Evolutionary conservation across 2,329 filamentous ascomycete genomes (phyloP), one percentile per base, ranked within the genome.

Genomic region (Thelonectria blattea): DNA sequence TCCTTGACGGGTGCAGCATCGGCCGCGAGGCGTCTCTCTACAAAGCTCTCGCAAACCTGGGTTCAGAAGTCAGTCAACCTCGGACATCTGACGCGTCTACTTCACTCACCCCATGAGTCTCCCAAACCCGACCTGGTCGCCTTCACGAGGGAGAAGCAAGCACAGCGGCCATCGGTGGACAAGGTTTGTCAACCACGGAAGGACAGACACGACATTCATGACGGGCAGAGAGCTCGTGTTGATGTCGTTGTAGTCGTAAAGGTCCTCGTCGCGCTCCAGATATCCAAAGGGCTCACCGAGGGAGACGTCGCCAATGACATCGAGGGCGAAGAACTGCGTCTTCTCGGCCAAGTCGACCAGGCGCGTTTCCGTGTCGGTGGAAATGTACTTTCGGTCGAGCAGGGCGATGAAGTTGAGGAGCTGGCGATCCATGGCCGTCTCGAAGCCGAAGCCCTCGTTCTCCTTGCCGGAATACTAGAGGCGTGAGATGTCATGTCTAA

Each of bases 261-360:
- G 64, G 58, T 87, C 84, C 17, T 75, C 68, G 60, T 86, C 81
- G 7, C 78, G 73, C 20, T 74, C 73, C 14, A 87, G 74, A 64
- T 81, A 81, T 4, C 84, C 83, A 61, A 85, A 85, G 0, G 82
- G 67, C 12, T 77, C 69, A 7, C 83, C 83, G n/a, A 85, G 80
- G 0, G 81, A 81, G 20, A 86, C 72, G 39, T 83, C 78, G 12
- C 80, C 80, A 43, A 86, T 82, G 2, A 83, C 80, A 57, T 87
- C 84, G 1, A 86, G 72, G 1, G 83, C 79, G 56, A 85, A 83
- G 74, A 79, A 84, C 22, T 82, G 80, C 3, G 80, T 78, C 62
- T 82, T 82, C 41, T 75, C 73, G 20, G 80, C 80, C 45, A 86
- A 72, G 64, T 86, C 82, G 58, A 85, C 73, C 0, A 73, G 75